Evolutionary conservation across 768 basidiomycete species (phyloP), one percentile per base, ranked within the genome.

Genomic region (Boletellus sp.): DNA sequence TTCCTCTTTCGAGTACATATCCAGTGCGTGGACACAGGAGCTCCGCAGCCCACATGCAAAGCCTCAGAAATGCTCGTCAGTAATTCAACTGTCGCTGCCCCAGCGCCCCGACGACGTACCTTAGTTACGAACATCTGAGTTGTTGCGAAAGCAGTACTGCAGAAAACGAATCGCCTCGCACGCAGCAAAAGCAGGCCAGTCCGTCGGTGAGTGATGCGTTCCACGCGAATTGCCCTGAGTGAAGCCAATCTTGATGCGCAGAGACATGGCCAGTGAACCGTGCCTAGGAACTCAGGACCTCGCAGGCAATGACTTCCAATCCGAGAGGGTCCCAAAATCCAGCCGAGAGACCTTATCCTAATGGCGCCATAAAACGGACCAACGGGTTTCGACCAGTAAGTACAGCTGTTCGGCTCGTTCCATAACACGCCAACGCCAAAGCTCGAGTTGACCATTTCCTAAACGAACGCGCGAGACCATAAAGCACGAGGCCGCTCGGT

Each of bases 401-500:
- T 70, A 68, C 68, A 68, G 68, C 39, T 64, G 62, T 64, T 60
- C 66, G 58, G 68, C 52, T 64, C 61, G 64, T 54, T 57, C 69
- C 61, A 67, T 68, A 60, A 71, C 48, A 70, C 66, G 67, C 56
- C 65, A 66, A 67, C 57, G 66, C 62, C 63, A 70, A 67, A 60
- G 63, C 51, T 66, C 61, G 63, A 70, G 65, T 65, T 61, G 67
- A 69, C 69, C 69, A 74, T 73, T 74, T 74, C 76, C 77, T 72
- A 72, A 72, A 69, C 72, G 72, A 74, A 73, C 70, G 63, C 73
- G 72, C 71, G 70, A 74, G 62, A 65, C 62, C 65, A 67, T 53
- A 65, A 70, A 53, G 66, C 64, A 68, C 55, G 53, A 44, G 53
- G 57, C 47, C 57, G 61, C 56, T 55, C 55, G 56, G 54, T 59